Evolutionary conservation across 345 rosid genomes (phyloP), one percentile per base, ranked within the genome.

Genomic region (Bretschneidera sinensis): DNA sequence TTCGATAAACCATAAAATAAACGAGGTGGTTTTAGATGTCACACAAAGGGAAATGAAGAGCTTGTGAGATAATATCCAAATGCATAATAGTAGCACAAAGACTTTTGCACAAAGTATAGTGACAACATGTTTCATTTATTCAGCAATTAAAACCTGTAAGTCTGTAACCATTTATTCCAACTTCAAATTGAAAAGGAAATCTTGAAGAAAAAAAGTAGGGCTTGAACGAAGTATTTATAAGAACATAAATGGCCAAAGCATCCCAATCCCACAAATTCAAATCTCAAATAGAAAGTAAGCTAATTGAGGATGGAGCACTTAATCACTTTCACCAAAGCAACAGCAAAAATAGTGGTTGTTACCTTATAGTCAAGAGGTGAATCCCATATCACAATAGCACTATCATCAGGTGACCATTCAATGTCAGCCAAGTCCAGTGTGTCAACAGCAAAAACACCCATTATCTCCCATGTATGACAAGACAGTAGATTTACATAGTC

Each of bases 371-470:
- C 96, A 39, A 94, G 83, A 73, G 85, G 76, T 0, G 99, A 84
- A 85, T 94, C 99, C 96, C 95, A 90, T 15, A 85, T 74, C 24
- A 90, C 86, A 49, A 90, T 76, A 61, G 95, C 67, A 59, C 92
- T 85, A 71, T 90, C 97, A 88, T 90, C 97, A 0, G 96, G 95
- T 15, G 97, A 94, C 95, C 96, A 94, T 72, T 82, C 86, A 77
- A 83, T 78, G 79, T 94, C 99, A 72, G 96, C 96, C 81, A 94
- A 78, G 33, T 94, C 97, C 70, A 90, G 61, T 0, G 96, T 82
- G 19, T 94, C 97, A 56, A 90, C 95, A 61, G 89, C 78, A 53
- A 90, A 94, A 57, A 72, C 76, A 55, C 99, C 99, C 97, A 94
- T 94, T 43, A 90, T 90, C 82, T 90, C 92, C 97, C 99, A 94